Conservation (phyloP, 139 green algal genomes). For the Axilococcus clingmanii region DNA sequence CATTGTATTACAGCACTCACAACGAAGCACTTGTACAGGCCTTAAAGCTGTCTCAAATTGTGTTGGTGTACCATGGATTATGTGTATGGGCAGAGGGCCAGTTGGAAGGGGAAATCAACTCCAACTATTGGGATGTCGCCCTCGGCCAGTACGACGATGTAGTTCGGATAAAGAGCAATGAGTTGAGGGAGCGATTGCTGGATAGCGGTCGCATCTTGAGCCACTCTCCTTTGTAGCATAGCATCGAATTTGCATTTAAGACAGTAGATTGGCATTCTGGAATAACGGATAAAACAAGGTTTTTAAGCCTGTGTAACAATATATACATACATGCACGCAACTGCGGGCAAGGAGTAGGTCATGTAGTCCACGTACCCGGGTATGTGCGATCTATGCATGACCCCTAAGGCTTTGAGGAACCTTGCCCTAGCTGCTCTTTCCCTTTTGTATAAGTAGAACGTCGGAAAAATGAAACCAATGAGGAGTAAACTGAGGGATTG, state of each 20-base stretch:
- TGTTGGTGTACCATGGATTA: slow-evolving; percentile 29
- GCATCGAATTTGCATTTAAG: neutral
- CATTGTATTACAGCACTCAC: neutral
- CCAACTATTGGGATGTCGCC: slow-evolving; percentile 11
- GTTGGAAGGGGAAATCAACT: slow-evolving; percentile 30
- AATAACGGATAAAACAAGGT: too few species aligned
- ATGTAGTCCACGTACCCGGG: too few species aligned
- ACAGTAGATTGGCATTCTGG: too few species aligned
- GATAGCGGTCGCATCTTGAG: neutral
- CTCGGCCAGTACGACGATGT: neutral
- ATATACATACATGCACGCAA: neutral
- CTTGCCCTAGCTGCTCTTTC: neutral
- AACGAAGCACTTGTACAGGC: neutral
- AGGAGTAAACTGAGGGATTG: neutral
- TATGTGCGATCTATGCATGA: too few species aligned
- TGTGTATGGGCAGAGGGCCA: slow-evolving; percentile 28
- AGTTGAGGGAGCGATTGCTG: slow-evolving; percentile 9
- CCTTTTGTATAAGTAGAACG: slow-evolving; percentile 5
- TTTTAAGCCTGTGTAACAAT: too few species aligned
- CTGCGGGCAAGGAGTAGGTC: neutral
- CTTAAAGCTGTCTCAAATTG: neutral
- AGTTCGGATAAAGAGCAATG: neutral
- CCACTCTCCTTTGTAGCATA: neutral
- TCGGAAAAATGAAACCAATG: slow-evolving; percentile 5
- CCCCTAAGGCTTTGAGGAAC: slow-evolving; percentile 1